A percentile compares a stretch with the other conserved stretches of the same genome.
Conservation (phyloP, 192 early-diverging fungal genomes). For the Pilaira anomala region DNA sequence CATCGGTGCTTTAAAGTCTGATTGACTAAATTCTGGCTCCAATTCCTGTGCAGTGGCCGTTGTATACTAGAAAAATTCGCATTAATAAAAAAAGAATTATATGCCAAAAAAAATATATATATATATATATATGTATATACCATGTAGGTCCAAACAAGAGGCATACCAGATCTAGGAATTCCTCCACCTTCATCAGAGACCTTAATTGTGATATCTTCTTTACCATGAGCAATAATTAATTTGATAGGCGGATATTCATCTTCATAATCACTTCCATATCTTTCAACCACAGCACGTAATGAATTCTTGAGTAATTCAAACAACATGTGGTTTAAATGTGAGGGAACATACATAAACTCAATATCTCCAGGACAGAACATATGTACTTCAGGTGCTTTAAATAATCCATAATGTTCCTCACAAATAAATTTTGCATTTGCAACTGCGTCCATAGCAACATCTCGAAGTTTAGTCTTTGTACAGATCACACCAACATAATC, state of each 20-base stretch:
- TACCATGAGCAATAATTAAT: constrained; percentile 83
- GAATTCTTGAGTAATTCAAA: constrained; percentile 98
- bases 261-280: constrained; percentile 71
- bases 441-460: constrained; percentile 85
- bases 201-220: constrained; percentile 95
- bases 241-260: constrained; percentile 93
- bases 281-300: constrained; percentile 91
- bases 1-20: constrained; percentile 78
- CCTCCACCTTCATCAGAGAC: constrained; percentile 95
- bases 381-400: constrained; percentile 76
- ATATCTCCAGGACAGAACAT: constrained; percentile 71
- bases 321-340: constrained; percentile 94
- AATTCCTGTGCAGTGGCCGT: constrained; percentile 70
- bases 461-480: constrained; percentile 76
- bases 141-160: constrained; percentile 95
- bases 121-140: constrained; percentile 17
- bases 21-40: constrained; percentile 55
- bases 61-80: constrained; percentile 49
- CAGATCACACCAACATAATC: constrained; percentile 95
- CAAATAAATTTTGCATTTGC: constrained; percentile 89
- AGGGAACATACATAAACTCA: constrained; percentile 95
- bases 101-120: neutral
- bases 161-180: constrained; percentile 83
- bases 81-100: constrained; percentile 5
- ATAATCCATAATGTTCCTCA: constrained; percentile 86